phyloP scores from a whole-genome alignment of 371 early-diverging fungal genomes.

The Entomophthora muscae region DNA sequence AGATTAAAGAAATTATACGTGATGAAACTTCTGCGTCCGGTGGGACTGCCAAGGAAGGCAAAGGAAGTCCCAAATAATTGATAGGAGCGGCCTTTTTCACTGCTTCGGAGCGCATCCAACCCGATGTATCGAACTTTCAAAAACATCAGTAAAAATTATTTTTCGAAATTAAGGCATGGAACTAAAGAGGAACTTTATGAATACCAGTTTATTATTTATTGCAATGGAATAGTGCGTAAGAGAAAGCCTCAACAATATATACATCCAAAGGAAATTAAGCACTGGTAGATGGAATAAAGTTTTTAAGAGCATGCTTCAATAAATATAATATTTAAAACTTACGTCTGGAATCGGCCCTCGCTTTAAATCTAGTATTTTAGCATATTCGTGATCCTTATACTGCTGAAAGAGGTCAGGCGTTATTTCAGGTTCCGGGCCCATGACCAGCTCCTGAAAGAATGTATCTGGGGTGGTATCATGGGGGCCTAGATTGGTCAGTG shows the following conservation, averaged over 20 bases:
- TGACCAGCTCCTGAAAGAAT: not conserved
- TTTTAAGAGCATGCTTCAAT: no score
- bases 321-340: no score
- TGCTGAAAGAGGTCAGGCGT: not conserved
- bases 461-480: not conserved
- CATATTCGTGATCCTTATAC: not conserved
- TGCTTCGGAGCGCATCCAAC: not conserved
- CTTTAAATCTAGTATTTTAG: not conserved
- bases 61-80: not conserved
- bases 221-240: no score
- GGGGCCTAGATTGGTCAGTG: not conserved
- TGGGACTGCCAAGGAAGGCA: not conserved
- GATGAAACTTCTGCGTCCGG: not conserved
- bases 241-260: no score
- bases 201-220: no score
- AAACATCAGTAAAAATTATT: no score
- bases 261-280: no score
- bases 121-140: not conserved
- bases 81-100: not conserved
- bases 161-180: no score
- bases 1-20: no score
- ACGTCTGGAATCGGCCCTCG: not conserved
- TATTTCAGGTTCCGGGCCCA: not conserved
- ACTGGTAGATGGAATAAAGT: no score
- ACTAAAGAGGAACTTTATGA: no score